Evolutionary conservation across 345 rosid genomes (phyloP), one percentile per base, ranked within the genome.

Genomic region (Punica granatum): DNA sequence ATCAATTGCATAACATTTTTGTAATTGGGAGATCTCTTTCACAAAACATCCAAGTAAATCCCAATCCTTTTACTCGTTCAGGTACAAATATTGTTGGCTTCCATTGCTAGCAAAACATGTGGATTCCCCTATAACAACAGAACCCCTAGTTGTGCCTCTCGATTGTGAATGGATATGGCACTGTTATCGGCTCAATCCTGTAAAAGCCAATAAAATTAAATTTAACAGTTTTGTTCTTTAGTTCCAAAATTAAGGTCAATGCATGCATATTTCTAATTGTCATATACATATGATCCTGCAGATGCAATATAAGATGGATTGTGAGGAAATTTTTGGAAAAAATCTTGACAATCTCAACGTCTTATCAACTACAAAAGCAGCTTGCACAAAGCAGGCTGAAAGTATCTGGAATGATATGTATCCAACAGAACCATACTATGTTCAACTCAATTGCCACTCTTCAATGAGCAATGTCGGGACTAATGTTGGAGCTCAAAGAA

Each of bases 221-320:
- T 44, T 37, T 37, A 5, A 37, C 11, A 37, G 11, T 4, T 5
- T 37, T 37, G 74, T 80, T 68, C 30, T 44, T 76, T 48, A 76
- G 5, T 5, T 37, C 11, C 41, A 5, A 37, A 37, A 37, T 37
- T 37, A 5, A 11, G 11, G 11, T 37, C 41, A 37, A 37, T 5
- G 6, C 41, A 37, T 37, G 41, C 41, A 11, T 37, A 4, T 37
- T 4, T 37, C 41, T 37, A 11, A 37, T 37, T 37, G 41, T 11
- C 6, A 37, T 37, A 37, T 37, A 18, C 16, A 6, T 4, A 51
- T 25, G 31, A 53, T 53, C 31, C 48, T 77, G 49, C 80, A 91
- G 96, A 81, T 94, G 49, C 83, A 70, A 25, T 94, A 94, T 74
- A 89, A 89, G 74, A 36, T 83, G 25, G 96, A 94, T 69, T 91